Conservation (phyloP, 306 rosid genomes). For the Boehmeria nivea region DNA sequence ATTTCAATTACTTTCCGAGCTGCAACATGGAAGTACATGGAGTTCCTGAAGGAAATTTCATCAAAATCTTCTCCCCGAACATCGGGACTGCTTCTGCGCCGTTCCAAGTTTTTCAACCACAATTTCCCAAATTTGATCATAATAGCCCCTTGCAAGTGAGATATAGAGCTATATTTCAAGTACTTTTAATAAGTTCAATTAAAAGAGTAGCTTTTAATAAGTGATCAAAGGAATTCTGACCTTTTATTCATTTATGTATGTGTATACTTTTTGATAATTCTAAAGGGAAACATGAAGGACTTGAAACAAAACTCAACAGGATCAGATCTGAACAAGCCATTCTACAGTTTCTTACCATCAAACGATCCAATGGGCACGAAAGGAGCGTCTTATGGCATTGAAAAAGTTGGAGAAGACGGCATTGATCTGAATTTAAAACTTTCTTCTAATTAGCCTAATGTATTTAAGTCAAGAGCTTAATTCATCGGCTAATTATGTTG, state of each 20-base stretch:
- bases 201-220: too few species aligned
- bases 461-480: neutral
- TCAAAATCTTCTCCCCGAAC: neutral
- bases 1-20: neutral
- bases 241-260: too few species aligned
- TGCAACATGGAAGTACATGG: neutral
- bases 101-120: neutral
- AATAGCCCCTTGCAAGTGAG: constrained; percentile 2
- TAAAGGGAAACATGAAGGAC: neutral
- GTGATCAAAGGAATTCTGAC: too few species aligned
- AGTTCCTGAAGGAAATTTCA: neutral
- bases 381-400: neutral
- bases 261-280: too few species aligned
- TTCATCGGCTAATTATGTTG: too few species aligned
- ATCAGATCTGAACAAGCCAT: constrained; percentile 7
- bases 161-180: neutral
- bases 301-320: neutral
- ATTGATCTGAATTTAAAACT: constrained; percentile 17
- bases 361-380: neutral
- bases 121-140: neutral
- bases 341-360: constrained; percentile 8
- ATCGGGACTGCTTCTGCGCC: too few species aligned
- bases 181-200: too few species aligned
- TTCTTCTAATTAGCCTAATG: neutral
- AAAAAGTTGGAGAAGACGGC: neutral